Base-by-base conservation (phyloP, 495 filamentous ascomycete genomes). In the Lepraria neglecta region DNA sequence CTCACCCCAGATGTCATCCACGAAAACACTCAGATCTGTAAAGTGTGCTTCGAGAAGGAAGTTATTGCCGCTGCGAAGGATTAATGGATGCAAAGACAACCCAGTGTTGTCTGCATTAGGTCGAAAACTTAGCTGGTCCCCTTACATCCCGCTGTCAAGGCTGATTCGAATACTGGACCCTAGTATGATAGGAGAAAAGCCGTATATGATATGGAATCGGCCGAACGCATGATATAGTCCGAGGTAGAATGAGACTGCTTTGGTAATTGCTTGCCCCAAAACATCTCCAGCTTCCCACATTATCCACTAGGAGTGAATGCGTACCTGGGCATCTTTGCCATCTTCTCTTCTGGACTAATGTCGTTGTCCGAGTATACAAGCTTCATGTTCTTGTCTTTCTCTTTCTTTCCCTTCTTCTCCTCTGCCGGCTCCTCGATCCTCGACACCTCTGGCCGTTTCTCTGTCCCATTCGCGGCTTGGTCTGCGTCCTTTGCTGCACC, bases 341-440 rank as follows among this genome's bases (percentile, higher is more conserved):
- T 91, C 74, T 84, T 90, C 77, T 95, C 90, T 75, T 95, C 90
- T 28, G 90, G 90, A 66, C 88, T 91, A 68, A 83, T 76, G 50
- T 88, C 87, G 48, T 86, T 82, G 70, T 91, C 87, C 46, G 82
- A 84, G 74, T 91, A 94, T 6, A 94, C 76, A 81, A 95, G 82
- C 69, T 85, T 84, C 60, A 79, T 74, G 44, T 73, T 77, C 76
- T 89, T 89, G 17, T 85, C 74, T 72, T 88, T 88, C 46, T 87
- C 84, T 69, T 84, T 85, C 75, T 83, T 82, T 46, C 80, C 79
- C 75, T 86, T 87, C 75, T 89, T 88, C 70, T 89, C 81, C 60
- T 73, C 76, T 10, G 62, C 58, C 4, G 70, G 55, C 28, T 73
- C 74, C 21, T 71, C 66, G 12, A 71, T 35, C 42, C 58, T 66